phyloP scores from a whole-genome alignment of 139 green algal genomes.

The Auxenochlorella pyrenoidosa region DNA sequence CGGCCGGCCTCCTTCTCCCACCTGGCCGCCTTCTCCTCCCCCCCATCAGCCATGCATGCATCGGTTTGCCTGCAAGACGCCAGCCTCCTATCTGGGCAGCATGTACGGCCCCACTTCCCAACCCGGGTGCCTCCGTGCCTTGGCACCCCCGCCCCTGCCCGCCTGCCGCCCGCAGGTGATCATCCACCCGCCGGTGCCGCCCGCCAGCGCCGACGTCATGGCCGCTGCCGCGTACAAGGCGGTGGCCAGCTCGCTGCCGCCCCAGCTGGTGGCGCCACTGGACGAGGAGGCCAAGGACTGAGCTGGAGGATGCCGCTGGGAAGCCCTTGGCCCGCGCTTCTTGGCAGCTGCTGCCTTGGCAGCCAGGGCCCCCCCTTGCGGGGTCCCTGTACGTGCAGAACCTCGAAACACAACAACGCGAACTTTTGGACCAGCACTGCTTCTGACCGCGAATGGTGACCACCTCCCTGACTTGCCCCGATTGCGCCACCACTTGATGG shows the following conservation, averaged over 20 bases:
- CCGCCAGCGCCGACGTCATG: constrained; percentile 42
- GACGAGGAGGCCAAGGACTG: constrained; percentile 5
- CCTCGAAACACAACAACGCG: no score
- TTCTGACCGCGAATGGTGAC: no score
- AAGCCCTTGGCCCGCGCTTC: no score
- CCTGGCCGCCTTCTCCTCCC: background rate
- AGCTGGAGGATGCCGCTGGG: background rate
- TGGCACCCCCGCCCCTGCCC: no score
- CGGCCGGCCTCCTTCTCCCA: no score
- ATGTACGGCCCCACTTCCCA: no score
- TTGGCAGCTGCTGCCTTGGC: no score
- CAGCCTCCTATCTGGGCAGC: background rate
- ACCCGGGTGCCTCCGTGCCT: background rate
- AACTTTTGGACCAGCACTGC: no score
- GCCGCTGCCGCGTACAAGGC: constrained; percentile 15
- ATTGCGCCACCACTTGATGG: no score
- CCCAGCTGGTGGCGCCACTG: constrained; percentile 24
- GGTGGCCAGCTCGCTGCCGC: constrained; percentile 36
- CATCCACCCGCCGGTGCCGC: constrained; percentile 41
- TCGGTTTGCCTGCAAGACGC: background rate
- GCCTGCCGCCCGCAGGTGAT: background rate
- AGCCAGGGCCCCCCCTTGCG: no score
- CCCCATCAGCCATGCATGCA: background rate
- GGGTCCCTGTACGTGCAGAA: no score
- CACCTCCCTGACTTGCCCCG: no score